These are phyloP conservation scores for Vigna reflexopilosa DNA, from an alignment of 306 rosid genomes.

Conservation along the genomic window DNA sequence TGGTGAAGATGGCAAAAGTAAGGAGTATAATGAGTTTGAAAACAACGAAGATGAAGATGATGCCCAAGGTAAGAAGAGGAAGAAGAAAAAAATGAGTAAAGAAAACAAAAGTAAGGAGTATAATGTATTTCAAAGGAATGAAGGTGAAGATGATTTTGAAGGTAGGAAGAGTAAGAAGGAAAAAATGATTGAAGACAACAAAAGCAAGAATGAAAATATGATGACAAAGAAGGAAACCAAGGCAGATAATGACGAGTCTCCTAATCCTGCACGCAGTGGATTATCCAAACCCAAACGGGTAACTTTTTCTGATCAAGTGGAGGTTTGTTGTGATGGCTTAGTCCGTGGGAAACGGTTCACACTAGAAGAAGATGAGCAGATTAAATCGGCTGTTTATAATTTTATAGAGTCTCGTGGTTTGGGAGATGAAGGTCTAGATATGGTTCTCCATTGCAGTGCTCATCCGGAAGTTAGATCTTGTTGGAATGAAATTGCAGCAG, in stretches of 20 bases:
- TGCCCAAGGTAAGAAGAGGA: neutral
- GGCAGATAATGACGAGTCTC: conserved; percentile 4
- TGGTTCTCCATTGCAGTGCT: conserved; percentile 51
- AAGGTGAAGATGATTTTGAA: too few species aligned
- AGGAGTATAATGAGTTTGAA: neutral
- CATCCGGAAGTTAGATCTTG: conserved; percentile 54
- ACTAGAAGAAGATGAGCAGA: conserved; percentile 68
- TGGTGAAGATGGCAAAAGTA: neutral
- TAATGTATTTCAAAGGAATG: too few species aligned
- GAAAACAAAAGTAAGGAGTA: too few species aligned
- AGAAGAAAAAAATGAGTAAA: too few species aligned
- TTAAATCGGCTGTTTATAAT: conserved; percentile 57
- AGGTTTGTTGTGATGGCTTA: conserved; percentile 52
- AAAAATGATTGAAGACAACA: neutral
- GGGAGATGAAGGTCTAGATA: conserved; percentile 71
- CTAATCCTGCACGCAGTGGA: conserved; percentile 11
- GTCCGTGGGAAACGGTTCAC: conserved; percentile 69
- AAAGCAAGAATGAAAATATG: neutral
- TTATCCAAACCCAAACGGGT: conserved; percentile 61
- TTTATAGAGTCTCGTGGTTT: conserved; percentile 60
- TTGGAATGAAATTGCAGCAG: conserved; percentile 69
- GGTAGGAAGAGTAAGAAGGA: too few species aligned
- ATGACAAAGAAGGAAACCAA: neutral
- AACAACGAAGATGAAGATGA: neutral
- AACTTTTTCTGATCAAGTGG: conserved; percentile 68